Conservation (phyloP, 1,284 basidiomycete species). For the Pyrrhoderma noxium region DNA sequence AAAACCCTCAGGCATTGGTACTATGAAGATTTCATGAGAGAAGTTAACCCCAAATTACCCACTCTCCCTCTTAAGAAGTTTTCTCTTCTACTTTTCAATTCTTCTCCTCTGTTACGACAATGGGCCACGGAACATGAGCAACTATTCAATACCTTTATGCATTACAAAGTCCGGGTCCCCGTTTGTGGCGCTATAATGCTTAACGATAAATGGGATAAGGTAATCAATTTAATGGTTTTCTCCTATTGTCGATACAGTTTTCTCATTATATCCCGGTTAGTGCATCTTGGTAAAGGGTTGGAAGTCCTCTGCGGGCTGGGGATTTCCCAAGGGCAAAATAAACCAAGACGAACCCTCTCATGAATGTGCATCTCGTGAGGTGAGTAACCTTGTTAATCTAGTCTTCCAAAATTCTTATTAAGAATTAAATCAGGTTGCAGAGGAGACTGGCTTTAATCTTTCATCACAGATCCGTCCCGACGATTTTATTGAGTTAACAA, state of each 20-base stretch:
- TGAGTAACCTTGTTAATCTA: constrained; percentile 30
- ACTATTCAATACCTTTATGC: constrained; percentile 79
- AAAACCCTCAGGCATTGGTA: constrained; percentile 83
- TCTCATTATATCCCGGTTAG: constrained; percentile 32
- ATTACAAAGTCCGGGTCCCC: constrained; percentile 95
- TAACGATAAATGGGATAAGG: constrained; percentile 89
- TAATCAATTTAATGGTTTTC: constrained; percentile 26
- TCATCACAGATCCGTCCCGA: constrained; percentile 59
- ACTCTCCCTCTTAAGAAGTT: constrained; percentile 88
- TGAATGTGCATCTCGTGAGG: constrained; percentile 87
- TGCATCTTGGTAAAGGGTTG: constrained; percentile 95
- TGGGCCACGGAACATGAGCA: constrained; percentile 77
- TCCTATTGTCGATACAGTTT: neutral
- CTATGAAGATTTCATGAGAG: constrained; percentile 97
- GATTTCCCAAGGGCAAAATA: constrained; percentile 98
- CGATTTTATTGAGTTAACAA: constrained; percentile 80
- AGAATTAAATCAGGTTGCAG: constrained; percentile 60
- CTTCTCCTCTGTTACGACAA: constrained; percentile 73
- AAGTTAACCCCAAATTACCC: constrained; percentile 82
- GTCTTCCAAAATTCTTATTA: neutral
- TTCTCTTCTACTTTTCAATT: constrained; percentile 85
- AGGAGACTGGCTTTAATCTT: constrained; percentile 91
- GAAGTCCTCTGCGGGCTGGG: constrained; percentile 96
- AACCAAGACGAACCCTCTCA: constrained; percentile 85
- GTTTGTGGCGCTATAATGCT: constrained; percentile 99